phyloP scores from a whole-genome alignment of 352 stramenopile species.

The Globisporangium splendens region DNA sequence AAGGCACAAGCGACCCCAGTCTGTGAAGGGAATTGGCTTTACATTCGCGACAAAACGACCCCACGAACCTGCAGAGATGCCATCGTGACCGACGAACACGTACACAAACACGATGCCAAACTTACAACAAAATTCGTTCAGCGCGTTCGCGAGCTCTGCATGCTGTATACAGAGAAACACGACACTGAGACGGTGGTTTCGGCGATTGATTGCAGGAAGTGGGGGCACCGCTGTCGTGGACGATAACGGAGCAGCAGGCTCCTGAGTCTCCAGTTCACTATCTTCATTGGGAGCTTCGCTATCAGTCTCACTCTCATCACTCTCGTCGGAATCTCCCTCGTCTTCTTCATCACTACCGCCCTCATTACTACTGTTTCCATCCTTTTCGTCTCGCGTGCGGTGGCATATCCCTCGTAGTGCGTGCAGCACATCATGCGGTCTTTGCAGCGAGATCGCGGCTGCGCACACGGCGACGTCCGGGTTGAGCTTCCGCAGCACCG shows the following conservation, averaged over 20 bases:
- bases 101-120: constrained; percentile 31
- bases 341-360: constrained; percentile 4
- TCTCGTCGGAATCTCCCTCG: background rate
- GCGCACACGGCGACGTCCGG: constrained; percentile 25
- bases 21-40: background rate
- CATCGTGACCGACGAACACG: constrained; percentile 22
- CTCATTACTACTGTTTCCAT: constrained; percentile 7
- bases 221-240: background rate
- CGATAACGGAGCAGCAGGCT: background rate
- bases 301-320: background rate
- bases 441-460: constrained; percentile 14
- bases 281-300: constrained; percentile 6
- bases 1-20: constrained; percentile 1
- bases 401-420: constrained; percentile 11
- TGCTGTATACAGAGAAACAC: constrained; percentile 33
- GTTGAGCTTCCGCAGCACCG: constrained; percentile 22
- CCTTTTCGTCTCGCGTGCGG: background rate
- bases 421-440: constrained; percentile 5
- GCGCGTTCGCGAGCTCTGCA: constrained; percentile 21
- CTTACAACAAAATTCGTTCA: constrained; percentile 49
- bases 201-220: no score
- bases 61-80: constrained; percentile 18
- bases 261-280: background rate
- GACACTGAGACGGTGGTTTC: constrained; percentile 8
- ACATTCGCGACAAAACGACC: background rate